phyloP scores from a whole-genome alignment of 2,329 filamentous ascomycete genomes.

The Hysterium pulicare region DNA sequence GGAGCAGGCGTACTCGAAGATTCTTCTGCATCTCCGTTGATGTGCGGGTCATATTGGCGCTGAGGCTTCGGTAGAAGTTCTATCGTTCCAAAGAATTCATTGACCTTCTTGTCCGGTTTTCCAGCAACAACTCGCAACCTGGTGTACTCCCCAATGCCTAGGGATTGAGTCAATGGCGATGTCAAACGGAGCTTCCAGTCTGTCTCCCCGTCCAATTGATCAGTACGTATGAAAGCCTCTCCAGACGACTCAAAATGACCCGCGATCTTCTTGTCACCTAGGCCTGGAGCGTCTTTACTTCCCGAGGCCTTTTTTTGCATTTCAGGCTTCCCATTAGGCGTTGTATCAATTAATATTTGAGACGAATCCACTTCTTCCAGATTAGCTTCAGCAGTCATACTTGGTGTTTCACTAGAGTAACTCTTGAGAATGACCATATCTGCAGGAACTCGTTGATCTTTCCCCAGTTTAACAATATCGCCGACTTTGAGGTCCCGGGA shows the following conservation, averaged over 20 bases:
- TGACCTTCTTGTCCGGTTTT: slow-evolving; percentile 89
- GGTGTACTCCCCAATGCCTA: slow-evolving; percentile 68
- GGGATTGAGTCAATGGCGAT: slow-evolving; percentile 77
- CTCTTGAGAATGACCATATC: slow-evolving; percentile 93
- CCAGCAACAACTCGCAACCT: slow-evolving; percentile 71
- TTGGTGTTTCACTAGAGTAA: slow-evolving; percentile 43
- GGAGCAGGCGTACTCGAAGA: slow-evolving; percentile 3
- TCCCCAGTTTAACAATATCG: slow-evolving; percentile 88
- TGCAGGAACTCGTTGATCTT: slow-evolving; percentile 89
- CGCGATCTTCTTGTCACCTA: slow-evolving; percentile 14
- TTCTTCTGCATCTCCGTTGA: slow-evolving; percentile 19
- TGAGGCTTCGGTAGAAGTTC: slow-evolving; percentile 61
- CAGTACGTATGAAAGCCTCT: slow-evolving; percentile 95
- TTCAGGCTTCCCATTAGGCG: not conserved
- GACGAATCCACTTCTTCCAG: slow-evolving; percentile 4
- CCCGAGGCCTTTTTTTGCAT: slow-evolving; percentile 5
- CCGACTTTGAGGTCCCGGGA: slow-evolving; percentile 89
- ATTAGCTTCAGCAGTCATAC: slow-evolving; percentile 7
- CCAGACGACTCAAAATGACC: slow-evolving; percentile 51
- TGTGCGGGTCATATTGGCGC: slow-evolving; percentile 46
- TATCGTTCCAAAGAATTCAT: slow-evolving; percentile 89
- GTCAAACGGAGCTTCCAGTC: slow-evolving; percentile 96
- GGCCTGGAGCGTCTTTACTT: slow-evolving; percentile 12
- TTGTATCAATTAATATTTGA: slow-evolving; percentile 18
- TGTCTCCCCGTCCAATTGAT: slow-evolving; percentile 95